Percentiles rank a stretch among this genome's conserved stretches.
phyloP scores from a whole-genome alignment of 2,329 filamentous ascomycete species.

The Gaeumannomyces tritici region DNA sequence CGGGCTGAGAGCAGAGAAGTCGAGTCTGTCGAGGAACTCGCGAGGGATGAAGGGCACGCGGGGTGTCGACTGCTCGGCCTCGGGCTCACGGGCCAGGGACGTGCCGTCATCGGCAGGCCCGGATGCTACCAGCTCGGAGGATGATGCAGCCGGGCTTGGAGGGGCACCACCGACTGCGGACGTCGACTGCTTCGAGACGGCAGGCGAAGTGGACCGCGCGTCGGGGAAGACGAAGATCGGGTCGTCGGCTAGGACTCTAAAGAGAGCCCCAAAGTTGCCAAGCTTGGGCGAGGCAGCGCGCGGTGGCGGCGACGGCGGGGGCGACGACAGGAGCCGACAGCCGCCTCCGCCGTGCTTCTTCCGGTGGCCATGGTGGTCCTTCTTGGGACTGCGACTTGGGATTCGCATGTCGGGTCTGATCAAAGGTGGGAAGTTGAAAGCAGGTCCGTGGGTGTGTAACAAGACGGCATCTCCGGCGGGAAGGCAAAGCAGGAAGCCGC shows the following conservation, averaged over 20 bases:
- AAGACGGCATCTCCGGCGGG: background rate
- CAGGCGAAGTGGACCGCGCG: background rate
- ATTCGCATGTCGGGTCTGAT: background rate
- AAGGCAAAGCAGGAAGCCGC: background rate
- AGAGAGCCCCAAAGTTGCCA: constrained; percentile 8
- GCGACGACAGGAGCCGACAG: background rate
- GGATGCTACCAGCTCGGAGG: background rate
- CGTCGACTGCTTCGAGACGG: background rate
- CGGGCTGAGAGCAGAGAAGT: background rate
- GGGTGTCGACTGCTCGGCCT: background rate
- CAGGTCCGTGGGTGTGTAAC: no score
- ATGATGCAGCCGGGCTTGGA: background rate
- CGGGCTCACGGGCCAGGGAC: background rate
- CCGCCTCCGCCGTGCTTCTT: background rate
- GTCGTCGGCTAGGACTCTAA: background rate
- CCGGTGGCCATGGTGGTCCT: background rate
- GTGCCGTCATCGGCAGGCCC: background rate
- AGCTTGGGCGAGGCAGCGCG: constrained; percentile 7
- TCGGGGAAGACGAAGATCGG: no score
- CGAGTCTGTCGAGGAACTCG: constrained; percentile 1
- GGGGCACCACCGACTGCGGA: background rate
- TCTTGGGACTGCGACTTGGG: background rate
- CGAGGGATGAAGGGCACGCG: constrained; percentile 1
- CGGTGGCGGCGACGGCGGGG: background rate
- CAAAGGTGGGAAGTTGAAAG: background rate